Conservation (phyloP, 148 eudicot genomes). For the Diospyros kaki region DNA sequence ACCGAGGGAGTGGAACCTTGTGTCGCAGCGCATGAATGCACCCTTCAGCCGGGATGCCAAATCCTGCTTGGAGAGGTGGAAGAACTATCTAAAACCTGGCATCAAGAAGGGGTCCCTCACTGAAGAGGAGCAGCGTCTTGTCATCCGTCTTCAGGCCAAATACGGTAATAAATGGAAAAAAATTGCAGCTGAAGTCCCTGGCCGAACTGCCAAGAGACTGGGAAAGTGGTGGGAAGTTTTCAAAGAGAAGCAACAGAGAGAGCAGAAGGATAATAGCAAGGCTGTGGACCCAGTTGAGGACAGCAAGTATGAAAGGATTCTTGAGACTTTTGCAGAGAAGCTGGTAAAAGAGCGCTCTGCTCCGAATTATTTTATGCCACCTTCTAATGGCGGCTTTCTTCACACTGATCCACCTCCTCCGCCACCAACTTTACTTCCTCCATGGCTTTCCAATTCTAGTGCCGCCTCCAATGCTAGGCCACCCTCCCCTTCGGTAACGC, state of each 20-base stretch:
- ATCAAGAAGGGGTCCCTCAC: constrained; percentile 63
- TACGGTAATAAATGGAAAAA: constrained; percentile 77
- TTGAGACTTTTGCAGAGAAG: constrained; percentile 79
- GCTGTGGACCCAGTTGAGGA: constrained; percentile 50
- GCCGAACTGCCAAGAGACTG: constrained; percentile 60
- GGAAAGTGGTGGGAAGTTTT: constrained; percentile 97
- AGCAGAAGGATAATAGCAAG: constrained; percentile 46
- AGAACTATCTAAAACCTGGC: constrained; percentile 34
- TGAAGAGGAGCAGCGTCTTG: constrained; percentile 61
- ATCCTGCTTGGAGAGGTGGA: too few relatives aligned
- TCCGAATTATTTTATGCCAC: constrained; percentile 41
- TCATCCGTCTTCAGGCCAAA: constrained; percentile 56
- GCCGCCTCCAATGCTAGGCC: constrained; percentile 26
- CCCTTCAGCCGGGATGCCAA: not conserved
- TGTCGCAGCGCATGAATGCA: constrained; percentile 63
- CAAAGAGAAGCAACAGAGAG: constrained; percentile 77
- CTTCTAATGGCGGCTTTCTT: constrained; percentile 45
- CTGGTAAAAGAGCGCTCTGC: constrained; percentile 54
- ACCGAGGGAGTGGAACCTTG: constrained; percentile 68
- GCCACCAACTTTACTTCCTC: constrained; percentile 44
- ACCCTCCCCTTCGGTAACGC: constrained; percentile 77
- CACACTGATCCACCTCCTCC: constrained; percentile 38
- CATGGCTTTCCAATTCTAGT: constrained; percentile 70
- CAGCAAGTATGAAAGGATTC: constrained; percentile 59
- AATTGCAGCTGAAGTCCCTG: constrained; percentile 66